Conservation (phyloP, 2,329 filamentous ascomycete species). For the Claviceps digitariae region DNA sequence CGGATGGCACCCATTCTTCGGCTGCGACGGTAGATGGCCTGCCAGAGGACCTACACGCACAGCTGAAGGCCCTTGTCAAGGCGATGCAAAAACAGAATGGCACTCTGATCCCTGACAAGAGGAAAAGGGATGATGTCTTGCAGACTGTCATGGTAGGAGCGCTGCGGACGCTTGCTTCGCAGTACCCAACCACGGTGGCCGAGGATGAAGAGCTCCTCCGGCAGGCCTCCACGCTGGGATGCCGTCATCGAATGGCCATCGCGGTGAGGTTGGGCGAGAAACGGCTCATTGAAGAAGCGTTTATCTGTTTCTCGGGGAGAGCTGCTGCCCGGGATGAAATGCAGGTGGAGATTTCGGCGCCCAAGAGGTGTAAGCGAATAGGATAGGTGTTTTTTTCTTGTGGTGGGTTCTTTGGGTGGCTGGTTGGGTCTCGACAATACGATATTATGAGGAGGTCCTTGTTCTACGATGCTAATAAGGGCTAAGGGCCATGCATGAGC, state of each 20-base stretch:
- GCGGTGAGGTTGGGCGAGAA: constrained; percentile 62
- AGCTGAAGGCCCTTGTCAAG: constrained; percentile 37
- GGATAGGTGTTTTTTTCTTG: constrained; percentile 5
- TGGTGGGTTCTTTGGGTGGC: background rate
- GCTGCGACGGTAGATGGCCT: constrained; percentile 26
- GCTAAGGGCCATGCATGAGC: no score
- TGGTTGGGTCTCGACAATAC: background rate
- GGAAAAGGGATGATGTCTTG: constrained; percentile 32
- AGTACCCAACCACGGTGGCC: constrained; percentile 28
- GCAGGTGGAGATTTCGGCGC: constrained; percentile 12
- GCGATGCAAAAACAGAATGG: constrained; percentile 30
- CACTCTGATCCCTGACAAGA: constrained; percentile 32
- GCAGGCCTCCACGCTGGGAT: constrained; percentile 11
- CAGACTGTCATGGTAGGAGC: constrained; percentile 25
- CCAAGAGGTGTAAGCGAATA: constrained; percentile 18
- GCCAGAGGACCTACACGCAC: constrained; percentile 37
- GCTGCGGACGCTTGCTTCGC: constrained; percentile 23
- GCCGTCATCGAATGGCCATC: constrained; percentile 45
- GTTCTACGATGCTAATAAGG: no score
- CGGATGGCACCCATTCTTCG: constrained; percentile 30
- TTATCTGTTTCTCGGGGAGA: constrained; percentile 18
- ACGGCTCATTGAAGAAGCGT: constrained; percentile 44
- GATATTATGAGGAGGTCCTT: no score
- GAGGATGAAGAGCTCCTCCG: constrained; percentile 27
- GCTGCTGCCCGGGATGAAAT: constrained; percentile 9